phyloP scores from a whole-genome alignment of 2,329 filamentous ascomycete species.

The Fusarium camptoceras region DNA sequence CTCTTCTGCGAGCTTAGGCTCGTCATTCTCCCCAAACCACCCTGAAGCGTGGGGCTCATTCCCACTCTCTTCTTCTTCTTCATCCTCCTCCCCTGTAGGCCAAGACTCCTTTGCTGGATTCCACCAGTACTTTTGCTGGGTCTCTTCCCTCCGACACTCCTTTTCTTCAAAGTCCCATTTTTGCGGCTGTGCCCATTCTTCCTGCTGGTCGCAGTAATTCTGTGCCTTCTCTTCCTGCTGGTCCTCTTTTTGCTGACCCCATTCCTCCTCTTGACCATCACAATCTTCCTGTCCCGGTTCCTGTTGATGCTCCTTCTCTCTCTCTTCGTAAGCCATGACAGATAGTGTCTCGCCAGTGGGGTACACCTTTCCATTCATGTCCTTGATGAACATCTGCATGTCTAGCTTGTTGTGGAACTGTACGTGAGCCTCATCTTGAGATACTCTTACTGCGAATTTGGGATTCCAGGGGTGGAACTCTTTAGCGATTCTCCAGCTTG shows the following conservation, averaged over 20 bases:
- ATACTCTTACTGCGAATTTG: not conserved
- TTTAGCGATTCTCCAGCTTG: not conserved
- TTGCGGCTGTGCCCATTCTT: no score
- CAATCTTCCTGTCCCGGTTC: no score
- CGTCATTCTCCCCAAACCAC: not conserved
- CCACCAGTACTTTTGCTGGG: no score
- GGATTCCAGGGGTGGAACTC: not conserved
- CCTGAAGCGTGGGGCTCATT: no score
- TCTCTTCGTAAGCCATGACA: not conserved
- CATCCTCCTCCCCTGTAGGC: no score
- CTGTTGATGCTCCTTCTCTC: not conserved
- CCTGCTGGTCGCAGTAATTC: no score
- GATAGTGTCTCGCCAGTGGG: not conserved
- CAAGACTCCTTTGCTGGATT: no score
- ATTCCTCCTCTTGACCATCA: not conserved
- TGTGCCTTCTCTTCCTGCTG: no score
- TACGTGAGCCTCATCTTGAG: not conserved
- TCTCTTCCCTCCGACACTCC: no score
- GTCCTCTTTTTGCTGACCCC: no score
- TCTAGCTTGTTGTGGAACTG: not conserved
- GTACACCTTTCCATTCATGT: not conserved
- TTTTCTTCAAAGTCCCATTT: no score
- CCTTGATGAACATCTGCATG: not conserved
- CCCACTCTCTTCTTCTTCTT: not conserved
- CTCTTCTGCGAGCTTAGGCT: not conserved